These are phyloP conservation scores for Kazachstania sp. DNA, from an alignment of 1,139 yeast genomes.

Conservation along the genomic window DNA sequence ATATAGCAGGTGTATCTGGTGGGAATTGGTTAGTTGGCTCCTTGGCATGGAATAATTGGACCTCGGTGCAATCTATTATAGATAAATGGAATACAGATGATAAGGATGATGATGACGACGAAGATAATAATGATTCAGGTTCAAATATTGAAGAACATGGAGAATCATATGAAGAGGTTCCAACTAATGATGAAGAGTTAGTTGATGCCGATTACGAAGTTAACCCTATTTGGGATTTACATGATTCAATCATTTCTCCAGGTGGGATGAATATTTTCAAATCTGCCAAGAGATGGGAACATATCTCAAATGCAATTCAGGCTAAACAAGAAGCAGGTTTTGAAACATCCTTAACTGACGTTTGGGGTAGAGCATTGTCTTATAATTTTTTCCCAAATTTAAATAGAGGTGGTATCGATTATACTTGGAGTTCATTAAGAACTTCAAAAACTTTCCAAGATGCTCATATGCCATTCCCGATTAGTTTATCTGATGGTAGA, in stretches of 20 bases:
- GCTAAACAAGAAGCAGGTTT: constrained; percentile 70
- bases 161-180: no score
- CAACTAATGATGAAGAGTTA: constrained; percentile 18
- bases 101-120: constrained; percentile 24
- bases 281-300: constrained; percentile 48
- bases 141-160: no score
- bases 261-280: constrained; percentile 62
- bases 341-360: constrained; percentile 71
- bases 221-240: constrained; percentile 57
- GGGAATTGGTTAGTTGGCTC: constrained; percentile 47
- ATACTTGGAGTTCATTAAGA: constrained; percentile 58
- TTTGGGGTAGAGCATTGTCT: constrained; percentile 82
- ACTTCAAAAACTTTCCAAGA: constrained; percentile 44
- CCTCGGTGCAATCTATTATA: constrained; percentile 54
- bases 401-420: constrained; percentile 50
- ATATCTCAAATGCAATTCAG: constrained; percentile 32
- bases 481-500: constrained; percentile 71
- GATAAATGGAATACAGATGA: constrained; percentile 32
- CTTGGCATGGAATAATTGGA: constrained; percentile 69
- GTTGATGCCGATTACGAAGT: neutral
- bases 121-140: constrained; percentile 27
- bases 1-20: constrained; percentile 49
- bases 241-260: constrained; percentile 47
- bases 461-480: constrained; percentile 75
- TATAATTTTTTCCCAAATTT: constrained; percentile 59